These are phyloP conservation scores for Mimosa pudica DNA, from an alignment of 306 rosid species.

Conservation along the genomic window DNA sequence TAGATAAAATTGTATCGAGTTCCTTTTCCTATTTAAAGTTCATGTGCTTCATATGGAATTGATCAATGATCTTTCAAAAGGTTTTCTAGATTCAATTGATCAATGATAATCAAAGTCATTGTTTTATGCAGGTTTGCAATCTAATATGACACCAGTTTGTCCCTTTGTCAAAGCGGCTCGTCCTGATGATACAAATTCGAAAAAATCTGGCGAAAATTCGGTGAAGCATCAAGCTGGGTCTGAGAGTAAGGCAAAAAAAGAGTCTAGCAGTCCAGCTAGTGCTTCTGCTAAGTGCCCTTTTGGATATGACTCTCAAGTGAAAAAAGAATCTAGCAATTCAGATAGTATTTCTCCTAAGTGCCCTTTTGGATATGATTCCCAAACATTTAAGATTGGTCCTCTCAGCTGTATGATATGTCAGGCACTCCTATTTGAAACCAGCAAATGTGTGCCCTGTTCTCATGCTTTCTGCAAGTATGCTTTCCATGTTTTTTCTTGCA, in stretches of 20 bases:
- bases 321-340: slow-evolving; percentile 42
- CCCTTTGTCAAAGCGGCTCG: slow-evolving; percentile 89
- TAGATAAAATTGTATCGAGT: slow-evolving; percentile 6
- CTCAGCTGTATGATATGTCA: slow-evolving; percentile 87
- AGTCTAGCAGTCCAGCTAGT: slow-evolving; percentile 35
- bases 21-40: background rate
- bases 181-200: slow-evolving; percentile 65
- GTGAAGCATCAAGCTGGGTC: slow-evolving; percentile 46
- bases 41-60: background rate
- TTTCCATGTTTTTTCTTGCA: slow-evolving; percentile 12
- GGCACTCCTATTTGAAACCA: slow-evolving; percentile 53
- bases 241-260: slow-evolving; percentile 52
- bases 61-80: background rate
- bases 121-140: slow-evolving; percentile 41
- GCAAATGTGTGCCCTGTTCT: slow-evolving; percentile 83
- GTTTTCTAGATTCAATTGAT: background rate
- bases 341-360: slow-evolving; percentile 61
- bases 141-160: slow-evolving; percentile 78
- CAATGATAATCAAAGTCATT: slow-evolving; percentile 7
- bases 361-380: slow-evolving; percentile 85
- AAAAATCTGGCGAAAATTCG: slow-evolving; percentile 45
- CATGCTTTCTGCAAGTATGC: slow-evolving; percentile 65
- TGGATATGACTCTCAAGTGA: slow-evolving; percentile 44
- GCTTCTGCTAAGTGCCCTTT: slow-evolving; percentile 73
- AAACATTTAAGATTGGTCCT: slow-evolving; percentile 89